phyloP scores from a whole-genome alignment of 768 basidiomycete species.

The Xanthoconium purpureum region DNA sequence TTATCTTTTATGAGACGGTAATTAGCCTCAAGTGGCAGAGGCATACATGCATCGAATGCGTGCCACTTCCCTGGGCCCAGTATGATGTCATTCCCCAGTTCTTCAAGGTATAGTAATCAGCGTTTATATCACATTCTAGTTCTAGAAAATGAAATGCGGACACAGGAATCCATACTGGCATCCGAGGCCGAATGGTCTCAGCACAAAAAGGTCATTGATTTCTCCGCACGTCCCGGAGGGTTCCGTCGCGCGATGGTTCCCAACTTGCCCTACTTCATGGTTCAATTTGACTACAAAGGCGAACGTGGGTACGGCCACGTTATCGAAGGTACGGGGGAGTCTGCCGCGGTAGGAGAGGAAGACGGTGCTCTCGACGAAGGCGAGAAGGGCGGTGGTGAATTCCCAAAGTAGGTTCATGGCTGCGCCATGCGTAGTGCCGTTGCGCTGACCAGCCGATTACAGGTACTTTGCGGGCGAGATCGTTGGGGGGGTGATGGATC shows the following conservation, averaged over 20 bases:
- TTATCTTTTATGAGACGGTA: constrained; percentile 94
- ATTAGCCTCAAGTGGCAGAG: constrained; percentile 81
- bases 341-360: constrained; percentile 57
- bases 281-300: constrained; percentile 96
- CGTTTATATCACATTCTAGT: neutral
- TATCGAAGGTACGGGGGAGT: constrained; percentile 84
- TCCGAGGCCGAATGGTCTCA: constrained; percentile 98
- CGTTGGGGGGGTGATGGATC: constrained; percentile 84
- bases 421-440: neutral
- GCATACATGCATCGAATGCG: constrained; percentile 91
- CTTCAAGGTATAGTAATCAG: constrained; percentile 62
- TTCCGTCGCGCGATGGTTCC: constrained; percentile 95
- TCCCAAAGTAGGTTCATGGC: constrained; percentile 63
- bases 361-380: constrained; percentile 74
- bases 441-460: constrained; percentile 6
- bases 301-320: constrained; percentile 98
- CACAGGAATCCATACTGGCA: constrained; percentile 85
- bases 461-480: constrained; percentile 97
- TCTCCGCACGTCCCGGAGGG: constrained; percentile 83
- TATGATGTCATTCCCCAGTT: constrained; percentile 89
- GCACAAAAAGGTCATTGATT: constrained; percentile 96
- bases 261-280: constrained; percentile 98
- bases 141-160: constrained; percentile 5
- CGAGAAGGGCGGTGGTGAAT: constrained; percentile 88
- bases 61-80: constrained; percentile 86